Evolutionary conservation across 345 rosid species (phyloP).

Genomic region (Euphorbia pulcherrima): DNA sequence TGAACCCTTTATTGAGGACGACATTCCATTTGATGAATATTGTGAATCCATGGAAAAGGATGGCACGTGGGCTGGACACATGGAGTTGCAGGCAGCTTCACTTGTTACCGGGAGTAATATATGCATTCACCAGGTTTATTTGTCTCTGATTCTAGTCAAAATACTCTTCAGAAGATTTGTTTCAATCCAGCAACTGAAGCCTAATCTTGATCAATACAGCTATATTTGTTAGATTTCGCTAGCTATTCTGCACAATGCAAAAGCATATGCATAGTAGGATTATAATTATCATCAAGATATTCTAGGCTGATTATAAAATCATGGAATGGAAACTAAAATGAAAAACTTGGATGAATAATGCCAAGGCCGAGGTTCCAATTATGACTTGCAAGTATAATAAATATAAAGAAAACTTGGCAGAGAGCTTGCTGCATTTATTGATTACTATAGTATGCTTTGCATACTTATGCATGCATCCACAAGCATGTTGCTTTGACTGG

Average conservation of each 20-base stretch:
- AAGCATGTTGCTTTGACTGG: not conserved
- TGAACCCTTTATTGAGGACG: conserved; percentile 94
- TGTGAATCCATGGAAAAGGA: conserved; percentile 76
- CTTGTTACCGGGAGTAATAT: conserved; percentile 74
- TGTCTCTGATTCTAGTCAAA: conserved; percentile 3
- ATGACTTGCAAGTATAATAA: not conserved
- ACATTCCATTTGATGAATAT: conserved; percentile 78
- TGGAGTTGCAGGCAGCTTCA: conserved; percentile 95
- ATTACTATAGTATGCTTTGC: not conserved
- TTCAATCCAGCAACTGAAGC: not conserved
- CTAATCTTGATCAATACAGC: not conserved
- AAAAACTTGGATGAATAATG: not conserved
- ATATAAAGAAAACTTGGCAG: not conserved
- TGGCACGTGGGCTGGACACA: conserved; percentile 96
- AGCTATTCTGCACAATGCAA: not conserved
- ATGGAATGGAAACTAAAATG: not conserved
- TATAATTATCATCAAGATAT: not conserved
- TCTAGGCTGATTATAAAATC: not conserved
- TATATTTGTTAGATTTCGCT: not conserved
- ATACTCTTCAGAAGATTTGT: not conserved
- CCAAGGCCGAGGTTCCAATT: not conserved
- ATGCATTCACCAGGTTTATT: conserved; percentile 74
- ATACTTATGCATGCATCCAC: not conserved
- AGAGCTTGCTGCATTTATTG: not conserved
- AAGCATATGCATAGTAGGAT: conserved; percentile 2